A percentile compares a stretch with the other conserved stretches of the same genome.
Conservation (phyloP, 495 filamentous ascomycete genomes). For the Immersiella caudata region DNA sequence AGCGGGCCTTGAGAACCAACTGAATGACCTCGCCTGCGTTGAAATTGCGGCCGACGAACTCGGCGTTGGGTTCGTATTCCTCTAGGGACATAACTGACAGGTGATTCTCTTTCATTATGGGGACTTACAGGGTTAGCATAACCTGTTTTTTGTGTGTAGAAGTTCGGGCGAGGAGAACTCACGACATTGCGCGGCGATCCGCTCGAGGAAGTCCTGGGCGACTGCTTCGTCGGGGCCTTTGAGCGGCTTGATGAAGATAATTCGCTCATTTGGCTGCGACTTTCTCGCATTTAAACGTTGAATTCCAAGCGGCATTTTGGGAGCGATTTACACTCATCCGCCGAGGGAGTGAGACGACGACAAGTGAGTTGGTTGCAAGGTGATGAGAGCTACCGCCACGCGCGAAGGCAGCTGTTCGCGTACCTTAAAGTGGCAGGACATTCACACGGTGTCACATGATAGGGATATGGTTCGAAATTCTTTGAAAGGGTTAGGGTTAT, state of each 20-base stretch:
- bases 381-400: not conserved
- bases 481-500: slow-evolving; percentile 5
- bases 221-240: slow-evolving; percentile 58
- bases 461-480: not conserved
- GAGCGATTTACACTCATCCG: not conserved
- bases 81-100: slow-evolving; percentile 73
- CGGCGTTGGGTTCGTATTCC: slow-evolving; percentile 71
- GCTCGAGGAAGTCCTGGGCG: slow-evolving; percentile 71
- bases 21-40: slow-evolving; percentile 84
- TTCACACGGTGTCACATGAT: slow-evolving; percentile 21
- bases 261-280: slow-evolving; percentile 66
- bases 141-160: not conserved
- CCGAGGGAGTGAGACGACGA: not conserved
- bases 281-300: slow-evolving; percentile 68
- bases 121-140: slow-evolving; percentile 41
- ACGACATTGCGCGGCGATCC: slow-evolving; percentile 76
- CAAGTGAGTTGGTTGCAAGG: not conserved
- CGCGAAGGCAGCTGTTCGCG: slow-evolving; percentile 4
- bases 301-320: slow-evolving; percentile 66
- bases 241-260: slow-evolving; percentile 77
- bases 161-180: slow-evolving; percentile 17
- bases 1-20: slow-evolving; percentile 68
- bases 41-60: slow-evolving; percentile 80
- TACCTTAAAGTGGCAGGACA: not conserved
- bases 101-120: slow-evolving; percentile 71